Base-by-base conservation (phyloP, 2,329 filamentous ascomycete genomes). In the Ophiostoma piceae region DNA sequence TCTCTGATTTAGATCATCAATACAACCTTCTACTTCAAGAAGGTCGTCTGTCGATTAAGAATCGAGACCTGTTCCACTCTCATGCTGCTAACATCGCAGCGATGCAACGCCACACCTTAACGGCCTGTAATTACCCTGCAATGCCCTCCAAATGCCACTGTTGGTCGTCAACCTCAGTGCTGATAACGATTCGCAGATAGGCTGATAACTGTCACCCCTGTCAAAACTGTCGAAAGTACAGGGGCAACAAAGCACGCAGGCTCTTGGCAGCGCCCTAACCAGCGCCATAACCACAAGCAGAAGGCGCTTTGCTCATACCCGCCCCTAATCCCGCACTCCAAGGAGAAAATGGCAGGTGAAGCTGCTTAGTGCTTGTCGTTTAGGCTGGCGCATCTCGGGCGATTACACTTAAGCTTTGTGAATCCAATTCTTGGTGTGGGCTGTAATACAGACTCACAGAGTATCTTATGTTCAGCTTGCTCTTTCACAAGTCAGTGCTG, bases 21-120 rank as follows among this genome's bases (percentile, higher is more conserved):
- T 64, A 37, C 57, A 35, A 64, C 60, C 60, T 64, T 64, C 60
- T 64, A n/a, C 32, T 39, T 64, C 60, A 37, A 64, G 60, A 64
- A 64, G 29, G 60, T 64, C 60, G 11, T 62, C 51, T 57, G 51
- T 57, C 51, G 51, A 57, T 57, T 57, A 14, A 57, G n/a, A 57
- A 57, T 57, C 3, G n/a, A 26, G 51, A 57, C 51, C 51, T 57
- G 51, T 57, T 26, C 51, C 51, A 57, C n/a, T 57, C 51, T 29
- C 35, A 16, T 4, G 14, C 26, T 62, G 29, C 14, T 35, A 32
- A 19, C 57, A 62, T 62, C 57, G 57, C 57, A 32, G 14, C 29
- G 7, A 62, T 62, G 57, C 57, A 62, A 35, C 51, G n/a, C 22
- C 22, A 57, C 47, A 22, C 47, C 47, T 51, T 19, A 51, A 22